Base-by-base conservation (phyloP, 2,329 filamentous ascomycete genomes). In the Plenodomus biglobosus region DNA sequence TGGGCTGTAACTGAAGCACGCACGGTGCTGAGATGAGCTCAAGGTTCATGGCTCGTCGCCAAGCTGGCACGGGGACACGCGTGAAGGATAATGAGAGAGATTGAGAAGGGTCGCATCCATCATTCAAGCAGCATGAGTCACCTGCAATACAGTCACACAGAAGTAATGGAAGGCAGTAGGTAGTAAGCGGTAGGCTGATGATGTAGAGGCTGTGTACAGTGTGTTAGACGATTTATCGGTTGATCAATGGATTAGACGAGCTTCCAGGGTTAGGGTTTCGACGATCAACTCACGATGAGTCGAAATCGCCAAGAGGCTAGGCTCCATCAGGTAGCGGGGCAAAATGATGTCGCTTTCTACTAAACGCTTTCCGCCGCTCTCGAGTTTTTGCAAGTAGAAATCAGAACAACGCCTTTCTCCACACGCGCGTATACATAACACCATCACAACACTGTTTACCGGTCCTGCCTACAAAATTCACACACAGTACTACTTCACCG, bases 261-360 rank as follows among this genome's bases (percentile, higher is more conserved):
- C n/a, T n/a, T n/a, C n/a, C n/a, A n/a, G n/a, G n/a, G n/a, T n/a
- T n/a, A n/a, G n/a, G n/a, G n/a, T n/a, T n/a, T n/a, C n/a, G n/a
- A 24, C 10, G 48, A 48, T 47, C 53, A 41, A 42, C 51, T 62
- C 55, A 60, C 22, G 50, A 63, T 64, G 61, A 64, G 61, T 63
- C 59, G 59, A 63, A 60, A 32, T 30, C 24, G 47, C 40, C 40
- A 50, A 39, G 37, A 34, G 38, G 19, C 53, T 59, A 54, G 46
- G 24, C 42, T 47, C n/a, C 37, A 56, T 48, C 21, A 27, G 54
- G 56, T 50, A 49, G 55, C 52, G 61, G 53, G 58, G 61, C 56
- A 48, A 35, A 39, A 53, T 62, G 56, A 62, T 59, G 58, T 61
- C 59, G 57, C 44, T 46, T 43, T 52, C 41, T 59, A 61, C 55